Base-by-base conservation (phyloP, 1,139 yeast species). In the Pichiaceae sp. region DNA sequence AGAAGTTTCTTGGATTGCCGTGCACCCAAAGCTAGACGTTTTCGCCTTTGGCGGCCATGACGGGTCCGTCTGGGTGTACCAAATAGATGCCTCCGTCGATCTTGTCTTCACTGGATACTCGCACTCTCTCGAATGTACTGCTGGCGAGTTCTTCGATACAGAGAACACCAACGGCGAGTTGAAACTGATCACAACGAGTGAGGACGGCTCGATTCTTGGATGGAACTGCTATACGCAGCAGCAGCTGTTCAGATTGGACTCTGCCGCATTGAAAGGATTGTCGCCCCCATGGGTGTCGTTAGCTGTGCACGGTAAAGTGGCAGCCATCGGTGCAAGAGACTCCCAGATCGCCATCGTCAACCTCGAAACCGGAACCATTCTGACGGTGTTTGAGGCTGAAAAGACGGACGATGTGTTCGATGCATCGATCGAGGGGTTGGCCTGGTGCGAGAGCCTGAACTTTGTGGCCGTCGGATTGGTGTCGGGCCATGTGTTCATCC, bases 31-130 rank as follows among this genome's bases (percentile, higher is more conserved):
- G 19, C 82, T 80, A 44, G 70, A 75, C 23, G 72, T 78, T 40
- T 85, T 91, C 64, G 96, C 97, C n/a, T 85, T 86, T 54, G 97
- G 98, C 42, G 91, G 89, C 29, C 67, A 68, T 9, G 96, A 89
- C 57, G 97, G 98, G 2, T 80, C 95, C 0, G 95, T 89, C 12
- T 91, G 96, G 95, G 87, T 83, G 24, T 91, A 86, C 57, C 83
- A 81, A 51, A 70, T 87, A 34, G 32, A 27, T 11, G 73, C 73
- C 31, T 60, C 70, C n/a, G 57, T 78, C 40, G 80, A 72, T 32
- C 85, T 80, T 56, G 62, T 86, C 33, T 79, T 87, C 74, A 76
- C 87, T 32, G 91, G 94, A 20, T 81, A 76, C 54, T 75, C 79
- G 25, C 96, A 85, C 62, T 78, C 83, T 43, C 64, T 72, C 47